Base-by-base conservation (phyloP, 2,329 filamentous ascomycete species). In the Capronia coronata region DNA sequence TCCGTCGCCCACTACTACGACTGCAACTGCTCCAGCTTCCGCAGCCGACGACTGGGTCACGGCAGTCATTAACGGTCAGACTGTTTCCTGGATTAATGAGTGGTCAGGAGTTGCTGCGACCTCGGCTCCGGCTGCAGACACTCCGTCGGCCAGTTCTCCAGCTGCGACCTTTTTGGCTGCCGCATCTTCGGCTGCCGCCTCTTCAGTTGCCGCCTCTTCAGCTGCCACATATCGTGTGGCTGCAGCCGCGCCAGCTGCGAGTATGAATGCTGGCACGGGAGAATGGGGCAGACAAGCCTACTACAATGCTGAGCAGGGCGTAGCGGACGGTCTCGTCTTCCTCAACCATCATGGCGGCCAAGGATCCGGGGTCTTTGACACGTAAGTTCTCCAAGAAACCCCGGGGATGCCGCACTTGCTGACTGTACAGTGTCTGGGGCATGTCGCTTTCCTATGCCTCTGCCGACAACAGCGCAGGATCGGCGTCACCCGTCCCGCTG, bases 1-100 rank as follows among this genome's bases (percentile, higher is more conserved):
- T 30, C 30, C 39, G 16, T 22, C 23, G 21, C 35, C 46, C 14
- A 19, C 51, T 46, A 10, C 49, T 5, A 22, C 49, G 2, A 32
- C 49, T 43, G 40, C 25, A 9, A n/a, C 25, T n/a, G 4, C 34
- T 8, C 3, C 14, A 9, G 10, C 30, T 34, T 13, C 30, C 7
- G 30, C 10, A n/a, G 13, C 8, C 30, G 71, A 70, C 19, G 75
- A 76, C 47, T 59, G 66, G 59, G 75, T 84, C 9, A 74, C 69
- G 3, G 80, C 78, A 9, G 77, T 73, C 21, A 82, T 84, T 48
- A 62, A 83, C 53, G 80, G 80, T 49, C 50, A 77, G 40, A 68
- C 74, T 3, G 73, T 76, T 21, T 75, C 76, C 7, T 84, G 80
- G 80, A 63, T 67, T 47, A 84, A 84, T 66, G 67, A 73, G 55